Base-by-base conservation (phyloP, 768 basidiomycete species). In the Serendipita indica region DNA sequence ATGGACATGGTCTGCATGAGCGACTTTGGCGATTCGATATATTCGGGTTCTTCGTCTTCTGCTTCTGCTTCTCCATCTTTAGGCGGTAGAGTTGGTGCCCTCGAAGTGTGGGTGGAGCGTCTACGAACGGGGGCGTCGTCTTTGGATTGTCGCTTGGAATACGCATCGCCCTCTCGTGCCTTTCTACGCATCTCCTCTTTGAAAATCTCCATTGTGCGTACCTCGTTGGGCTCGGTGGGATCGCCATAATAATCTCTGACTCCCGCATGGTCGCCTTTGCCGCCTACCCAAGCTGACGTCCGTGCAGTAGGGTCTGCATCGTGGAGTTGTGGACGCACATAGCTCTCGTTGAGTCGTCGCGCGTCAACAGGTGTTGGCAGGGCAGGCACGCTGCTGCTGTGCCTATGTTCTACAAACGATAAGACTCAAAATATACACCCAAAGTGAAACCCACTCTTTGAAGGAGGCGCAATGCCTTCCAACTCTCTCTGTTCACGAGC, bases 161-260 rank as follows among this genome's bases (percentile, higher is more conserved):
- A 25, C 7, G n/a, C 41, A 7, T 25, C 27, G 18, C 27, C 41
- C 7, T n/a, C 41, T 1, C 41, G 41, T 25, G 18, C 6, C n/a
- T 33, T 54, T 28, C 49, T 54, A 5, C 49, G 22, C 5, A 54
- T 4, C 49, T 54, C 49, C 25, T 54, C 49, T 16, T 54, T 28
- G 25, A 28, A 54, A 22, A 54, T 33, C 10, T 54, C 49, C 49
- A 54, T 54, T 12, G 49, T 54, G 25, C 32, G 49, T 7, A 54
- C 32, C 25, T 54, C 49, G 49, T 54, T 16, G 7, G 22, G 49
- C 25, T 54, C 49, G n/a, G 49, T 25, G 25, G 49, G 49, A 33
- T 54, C 49, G 4, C 22, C 32, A 10, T 18, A 7, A 30, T 25
- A 28, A 10, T 54, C 10, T 33, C 32, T 54, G 22, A 54, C 32